Evolutionary conservation across 345 rosid species (phyloP).

Genomic region (Brassica juncea): DNA sequence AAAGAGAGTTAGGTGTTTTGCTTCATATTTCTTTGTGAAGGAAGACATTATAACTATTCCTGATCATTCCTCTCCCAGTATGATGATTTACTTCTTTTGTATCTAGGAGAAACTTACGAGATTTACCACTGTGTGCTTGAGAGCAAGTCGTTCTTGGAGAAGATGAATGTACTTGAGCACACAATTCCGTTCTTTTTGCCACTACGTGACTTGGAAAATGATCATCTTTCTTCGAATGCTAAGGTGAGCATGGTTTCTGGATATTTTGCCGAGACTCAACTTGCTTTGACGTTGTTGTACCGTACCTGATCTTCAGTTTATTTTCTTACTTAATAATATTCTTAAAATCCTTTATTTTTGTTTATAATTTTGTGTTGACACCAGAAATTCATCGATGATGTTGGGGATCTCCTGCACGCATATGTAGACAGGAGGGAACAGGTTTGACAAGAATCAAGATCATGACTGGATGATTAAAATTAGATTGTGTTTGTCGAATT

Average conservation of each 20-base stretch:
- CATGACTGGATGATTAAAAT: conserved; percentile 19
- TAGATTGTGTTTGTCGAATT: not conserved
- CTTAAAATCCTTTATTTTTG: not conserved
- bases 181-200: conserved; percentile 96
- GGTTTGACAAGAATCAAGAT: conserved; percentile 45
- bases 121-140: conserved; percentile 84
- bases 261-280: conserved; percentile 9
- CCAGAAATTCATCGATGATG: conserved; percentile 87
- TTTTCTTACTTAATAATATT: not conserved
- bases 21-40: conserved; percentile 1
- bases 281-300: conserved; percentile 11
- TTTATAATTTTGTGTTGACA: conserved; percentile 31
- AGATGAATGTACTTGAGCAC: conserved; percentile 90
- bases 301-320: conserved; percentile 8
- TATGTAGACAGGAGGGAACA: conserved; percentile 93
- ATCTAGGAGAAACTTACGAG: conserved; percentile 82
- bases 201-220: conserved; percentile 82
- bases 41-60: not conserved
- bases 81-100: not conserved
- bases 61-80: conserved; percentile 6
- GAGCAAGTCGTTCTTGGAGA: conserved; percentile 93
- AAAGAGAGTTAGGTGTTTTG: conserved; percentile 3
- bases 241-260: conserved; percentile 60
- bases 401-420: conserved; percentile 89
- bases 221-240: conserved; percentile 84